Conservation (phyloP, 139 green algal genomes). For the Chlorella sp. region DNA sequence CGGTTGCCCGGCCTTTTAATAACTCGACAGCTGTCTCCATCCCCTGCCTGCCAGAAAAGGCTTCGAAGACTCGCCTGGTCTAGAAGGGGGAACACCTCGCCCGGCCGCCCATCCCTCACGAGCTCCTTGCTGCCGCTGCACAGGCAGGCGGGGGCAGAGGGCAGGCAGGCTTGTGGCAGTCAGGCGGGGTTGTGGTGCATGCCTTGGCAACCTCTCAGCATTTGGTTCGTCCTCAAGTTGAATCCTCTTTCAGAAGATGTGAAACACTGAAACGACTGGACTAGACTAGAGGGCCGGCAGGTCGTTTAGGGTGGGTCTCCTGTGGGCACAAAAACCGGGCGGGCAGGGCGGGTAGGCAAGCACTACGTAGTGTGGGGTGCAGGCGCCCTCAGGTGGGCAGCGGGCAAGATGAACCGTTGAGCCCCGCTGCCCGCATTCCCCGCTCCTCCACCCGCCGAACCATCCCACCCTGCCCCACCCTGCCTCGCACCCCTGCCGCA, state of each 20-base stretch:
- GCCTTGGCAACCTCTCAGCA: background rate
- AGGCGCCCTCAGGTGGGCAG: too few species aligned
- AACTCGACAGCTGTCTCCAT: background rate
- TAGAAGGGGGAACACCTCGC: constrained; percentile 5
- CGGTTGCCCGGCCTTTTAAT: background rate
- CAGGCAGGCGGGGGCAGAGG: too few species aligned
- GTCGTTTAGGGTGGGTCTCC: background rate
- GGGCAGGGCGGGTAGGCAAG: too few species aligned
- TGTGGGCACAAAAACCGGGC: background rate
- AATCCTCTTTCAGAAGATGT: too few species aligned
- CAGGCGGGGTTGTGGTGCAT: background rate
- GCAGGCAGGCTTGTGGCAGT: too few species aligned
- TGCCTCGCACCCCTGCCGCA: background rate
- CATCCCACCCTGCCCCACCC: background rate
- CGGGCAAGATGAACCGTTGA: too few species aligned
- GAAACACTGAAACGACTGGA: too few species aligned
- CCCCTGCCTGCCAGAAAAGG: background rate
- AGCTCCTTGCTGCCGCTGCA: constrained; percentile 29
- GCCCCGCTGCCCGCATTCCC: too few species aligned
- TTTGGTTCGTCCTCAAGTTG: too few species aligned
- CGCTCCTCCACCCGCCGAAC: too few species aligned
- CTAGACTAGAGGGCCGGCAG: background rate
- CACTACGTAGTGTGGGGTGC: too few species aligned
- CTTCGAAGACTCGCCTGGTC: constrained; percentile 18
- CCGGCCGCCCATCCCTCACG: constrained; percentile 2